phyloP scores from a whole-genome alignment of 768 basidiomycete species.

The Omphalotus guepiniiformis region DNA sequence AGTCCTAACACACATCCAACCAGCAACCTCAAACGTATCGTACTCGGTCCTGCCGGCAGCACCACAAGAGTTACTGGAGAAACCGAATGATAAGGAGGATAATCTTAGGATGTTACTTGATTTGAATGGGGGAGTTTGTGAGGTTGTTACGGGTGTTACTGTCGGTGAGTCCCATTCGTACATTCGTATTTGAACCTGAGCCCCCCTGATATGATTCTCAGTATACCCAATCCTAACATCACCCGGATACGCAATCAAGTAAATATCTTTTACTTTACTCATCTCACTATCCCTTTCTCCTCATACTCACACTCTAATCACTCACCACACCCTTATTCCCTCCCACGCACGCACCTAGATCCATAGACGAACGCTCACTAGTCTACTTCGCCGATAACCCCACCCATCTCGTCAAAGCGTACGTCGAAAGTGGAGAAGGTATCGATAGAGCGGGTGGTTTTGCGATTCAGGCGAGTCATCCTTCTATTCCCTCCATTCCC shows the following conservation, averaged over 20 bases:
- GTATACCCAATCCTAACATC: conserved; percentile 73
- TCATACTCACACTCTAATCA: background rate
- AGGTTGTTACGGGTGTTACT: conserved; percentile 89
- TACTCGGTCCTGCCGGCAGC: conserved; percentile 48
- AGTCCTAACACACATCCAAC: conserved; percentile 75
- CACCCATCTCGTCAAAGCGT: conserved; percentile 59
- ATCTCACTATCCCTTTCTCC: background rate
- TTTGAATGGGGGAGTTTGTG: conserved; percentile 80
- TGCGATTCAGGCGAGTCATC: conserved; percentile 79
- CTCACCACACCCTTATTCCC: background rate
- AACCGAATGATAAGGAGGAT: conserved; percentile 74
- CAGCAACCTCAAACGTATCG: conserved; percentile 51
- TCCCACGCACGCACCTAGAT: conserved; percentile 30
- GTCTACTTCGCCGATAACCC: conserved; percentile 74
- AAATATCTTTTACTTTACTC: too few species aligned
- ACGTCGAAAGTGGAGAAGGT: conserved; percentile 84
- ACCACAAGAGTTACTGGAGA: conserved; percentile 82
- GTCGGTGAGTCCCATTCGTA: conserved; percentile 50
- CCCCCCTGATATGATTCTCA: conserved; percentile 19
- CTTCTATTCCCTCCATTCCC: background rate
- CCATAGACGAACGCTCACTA: conserved; percentile 76
- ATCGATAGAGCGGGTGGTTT: conserved; percentile 90
- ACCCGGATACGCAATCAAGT: conserved; percentile 76
- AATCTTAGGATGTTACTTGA: conserved; percentile 85
- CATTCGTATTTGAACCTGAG: background rate